Evolutionary conservation across 495 filamentous ascomycete genomes (phyloP).

Genomic region (Penicillium verhagenii): DNA sequence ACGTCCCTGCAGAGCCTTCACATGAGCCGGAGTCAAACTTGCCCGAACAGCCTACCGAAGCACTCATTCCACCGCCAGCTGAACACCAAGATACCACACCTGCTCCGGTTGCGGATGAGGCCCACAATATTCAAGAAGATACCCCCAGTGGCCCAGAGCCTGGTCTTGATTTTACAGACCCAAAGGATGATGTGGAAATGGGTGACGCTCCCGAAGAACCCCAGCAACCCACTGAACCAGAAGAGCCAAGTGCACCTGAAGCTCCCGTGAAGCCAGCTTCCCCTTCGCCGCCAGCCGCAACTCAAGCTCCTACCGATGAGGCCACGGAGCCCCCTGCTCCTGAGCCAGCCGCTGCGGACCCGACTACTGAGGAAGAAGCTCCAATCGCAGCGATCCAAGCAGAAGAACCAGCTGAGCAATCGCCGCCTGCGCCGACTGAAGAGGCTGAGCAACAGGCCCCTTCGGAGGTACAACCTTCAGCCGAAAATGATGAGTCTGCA

Average conservation of each 20-base stretch:
- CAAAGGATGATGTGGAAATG: slow-evolving; percentile 14
- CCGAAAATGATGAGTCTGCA: neutral
- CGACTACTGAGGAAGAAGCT: neutral
- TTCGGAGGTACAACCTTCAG: neutral
- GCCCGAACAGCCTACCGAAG: neutral
- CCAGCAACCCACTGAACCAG: neutral
- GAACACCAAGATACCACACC: neutral
- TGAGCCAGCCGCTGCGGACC: neutral
- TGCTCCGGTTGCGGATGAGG: neutral
- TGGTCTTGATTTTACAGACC: neutral
- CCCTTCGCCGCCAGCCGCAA: neutral
- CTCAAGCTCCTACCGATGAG: neutral
- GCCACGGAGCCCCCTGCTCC: neutral
- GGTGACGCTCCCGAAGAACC: slow-evolving; percentile 3
- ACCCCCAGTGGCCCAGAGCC: neutral
- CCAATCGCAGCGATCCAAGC: neutral
- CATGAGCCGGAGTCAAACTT: neutral
- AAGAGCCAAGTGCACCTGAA: neutral
- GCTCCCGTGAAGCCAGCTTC: neutral
- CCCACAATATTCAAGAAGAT: neutral
- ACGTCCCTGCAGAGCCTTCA: neutral
- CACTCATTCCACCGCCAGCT: neutral
- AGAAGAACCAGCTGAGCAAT: neutral
- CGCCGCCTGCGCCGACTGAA: neutral
- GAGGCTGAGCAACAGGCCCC: neutral